Percentiles rank a stretch among this genome's conserved stretches.
phyloP scores from a whole-genome alignment of 2,329 filamentous ascomycete genomes.

The Fusarium newnesense region DNA sequence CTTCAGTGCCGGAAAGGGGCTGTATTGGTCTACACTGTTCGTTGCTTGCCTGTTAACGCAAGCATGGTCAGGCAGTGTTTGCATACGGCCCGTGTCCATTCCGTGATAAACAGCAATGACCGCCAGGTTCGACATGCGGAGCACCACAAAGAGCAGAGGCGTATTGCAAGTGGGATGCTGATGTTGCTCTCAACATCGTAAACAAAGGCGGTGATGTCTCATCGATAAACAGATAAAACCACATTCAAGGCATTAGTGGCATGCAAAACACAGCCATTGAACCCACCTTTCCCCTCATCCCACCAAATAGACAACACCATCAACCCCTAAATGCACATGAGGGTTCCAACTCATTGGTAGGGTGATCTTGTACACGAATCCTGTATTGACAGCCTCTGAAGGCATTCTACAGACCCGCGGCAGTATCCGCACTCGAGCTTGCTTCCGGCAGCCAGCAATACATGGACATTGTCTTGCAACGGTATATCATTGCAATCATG shows the following conservation, averaged over 20 bases:
- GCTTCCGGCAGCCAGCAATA: neutral
- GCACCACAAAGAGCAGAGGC: slow-evolving; percentile 13
- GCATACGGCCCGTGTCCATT: neutral
- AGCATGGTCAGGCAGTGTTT: slow-evolving; percentile 26
- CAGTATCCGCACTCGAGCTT: slow-evolving; percentile 33
- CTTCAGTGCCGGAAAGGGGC: neutral
- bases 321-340: slow-evolving; percentile 1
- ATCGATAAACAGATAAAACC: neutral
- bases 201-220: slow-evolving; percentile 42
- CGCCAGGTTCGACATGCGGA: slow-evolving; percentile 6
- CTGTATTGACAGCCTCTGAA: neutral
- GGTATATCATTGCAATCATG: slow-evolving; percentile 22
- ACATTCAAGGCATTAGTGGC: slow-evolving; percentile 10
- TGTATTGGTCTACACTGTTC: neutral
- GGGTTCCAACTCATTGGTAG: slow-evolving; percentile 17
- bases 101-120: neutral
- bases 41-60: slow-evolving; percentile 8
- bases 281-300: neutral
- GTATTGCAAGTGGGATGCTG: slow-evolving; percentile 21
- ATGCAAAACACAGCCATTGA: slow-evolving; percentile 13
- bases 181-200: slow-evolving; percentile 22
- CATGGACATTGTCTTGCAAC: slow-evolving; percentile 21
- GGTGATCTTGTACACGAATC: neutral
- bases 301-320: neutral
- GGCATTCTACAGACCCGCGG: neutral